phyloP scores from a whole-genome alignment of 2,329 filamentous ascomycete species.

The Cladophialophora chaetospira region DNA sequence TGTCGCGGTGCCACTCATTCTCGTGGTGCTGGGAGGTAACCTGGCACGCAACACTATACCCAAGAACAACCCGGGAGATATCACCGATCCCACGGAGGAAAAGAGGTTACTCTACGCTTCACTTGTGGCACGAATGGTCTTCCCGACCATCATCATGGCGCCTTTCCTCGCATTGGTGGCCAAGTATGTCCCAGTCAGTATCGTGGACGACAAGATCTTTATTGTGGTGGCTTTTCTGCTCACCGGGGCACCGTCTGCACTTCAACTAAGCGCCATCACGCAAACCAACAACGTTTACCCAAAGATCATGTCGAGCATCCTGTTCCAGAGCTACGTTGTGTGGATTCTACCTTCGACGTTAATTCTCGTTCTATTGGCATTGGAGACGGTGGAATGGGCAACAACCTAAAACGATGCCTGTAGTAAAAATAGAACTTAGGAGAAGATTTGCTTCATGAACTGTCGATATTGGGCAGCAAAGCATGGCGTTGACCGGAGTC shows the following conservation, averaged over 20 bases:
- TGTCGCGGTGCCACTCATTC: conserved; percentile 90
- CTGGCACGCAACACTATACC: conserved; percentile 87
- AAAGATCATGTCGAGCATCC: conserved; percentile 84
- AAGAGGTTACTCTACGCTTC: conserved; percentile 83
- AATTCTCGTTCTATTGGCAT: conserved; percentile 82
- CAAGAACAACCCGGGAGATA: conserved; percentile 63
- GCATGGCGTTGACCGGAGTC: neutral
- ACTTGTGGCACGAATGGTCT: conserved; percentile 83
- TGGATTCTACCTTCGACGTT: conserved; percentile 96
- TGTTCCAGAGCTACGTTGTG: conserved; percentile 96
- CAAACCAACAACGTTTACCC: conserved; percentile 98
- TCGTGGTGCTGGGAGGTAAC: conserved; percentile 94
- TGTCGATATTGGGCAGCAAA: neutral
- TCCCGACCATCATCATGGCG: conserved; percentile 90
- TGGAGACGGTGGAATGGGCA: conserved; percentile 93
- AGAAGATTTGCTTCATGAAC: neutral
- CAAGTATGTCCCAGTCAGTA: conserved; percentile 89
- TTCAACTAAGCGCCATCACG: conserved; percentile 96
- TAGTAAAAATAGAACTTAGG: neutral
- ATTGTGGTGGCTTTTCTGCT: conserved; percentile 97
- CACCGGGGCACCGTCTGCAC: conserved; percentile 85
- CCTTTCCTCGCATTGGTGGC: conserved; percentile 83
- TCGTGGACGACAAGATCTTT: conserved; percentile 96
- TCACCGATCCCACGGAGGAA: conserved; percentile 68
- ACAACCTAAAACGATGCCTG: conserved; percentile 10